phyloP scores from a whole-genome alignment of 2,329 filamentous ascomycete species.

The Fusarium euwallaceae region DNA sequence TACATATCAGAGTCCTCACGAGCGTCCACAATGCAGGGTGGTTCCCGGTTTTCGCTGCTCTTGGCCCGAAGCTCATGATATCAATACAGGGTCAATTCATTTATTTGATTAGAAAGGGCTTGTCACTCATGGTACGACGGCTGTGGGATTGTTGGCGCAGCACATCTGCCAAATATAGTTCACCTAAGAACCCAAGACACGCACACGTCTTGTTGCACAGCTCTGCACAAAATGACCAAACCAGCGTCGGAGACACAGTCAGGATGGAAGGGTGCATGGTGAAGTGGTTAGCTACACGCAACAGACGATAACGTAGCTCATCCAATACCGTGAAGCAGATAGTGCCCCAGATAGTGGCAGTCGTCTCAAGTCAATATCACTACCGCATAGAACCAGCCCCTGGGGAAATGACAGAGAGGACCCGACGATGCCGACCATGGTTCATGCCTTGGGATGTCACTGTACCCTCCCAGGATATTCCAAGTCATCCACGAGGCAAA shows the following conservation, averaged over 20 bases:
- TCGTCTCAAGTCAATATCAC: slow-evolving; percentile 9
- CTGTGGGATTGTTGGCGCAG: slow-evolving; percentile 15
- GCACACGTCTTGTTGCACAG: slow-evolving; percentile 10
- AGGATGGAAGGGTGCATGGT: slow-evolving; percentile 10
- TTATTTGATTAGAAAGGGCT: slow-evolving; percentile 19
- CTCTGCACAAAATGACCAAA: slow-evolving; percentile 2
- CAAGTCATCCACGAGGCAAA: slow-evolving; percentile 12
- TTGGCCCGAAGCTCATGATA: slow-evolving; percentile 32
- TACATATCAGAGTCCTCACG: not conserved
- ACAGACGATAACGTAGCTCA: slow-evolving; percentile 5
- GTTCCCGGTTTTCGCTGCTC: not conserved
- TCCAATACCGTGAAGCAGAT: not conserved
- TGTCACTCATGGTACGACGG: slow-evolving; percentile 6
- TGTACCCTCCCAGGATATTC: slow-evolving; percentile 2
- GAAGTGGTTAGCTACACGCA: slow-evolving; percentile 12
- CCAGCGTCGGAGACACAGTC: not conserved
- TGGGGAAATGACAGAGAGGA: slow-evolving; percentile 7
- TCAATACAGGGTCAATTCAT: not conserved
- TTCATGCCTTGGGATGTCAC: slow-evolving; percentile 13
- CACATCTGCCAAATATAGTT: slow-evolving; percentile 28
- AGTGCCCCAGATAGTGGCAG: not conserved
- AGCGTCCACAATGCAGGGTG: not conserved
- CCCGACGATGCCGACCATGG: slow-evolving; percentile 25
- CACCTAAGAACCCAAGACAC: slow-evolving; percentile 3
- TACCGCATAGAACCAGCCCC: slow-evolving; percentile 13